These are phyloP conservation scores for Cytospora schulzeri DNA, from an alignment of 2,329 filamentous ascomycete species.

Conservation along the genomic window DNA sequence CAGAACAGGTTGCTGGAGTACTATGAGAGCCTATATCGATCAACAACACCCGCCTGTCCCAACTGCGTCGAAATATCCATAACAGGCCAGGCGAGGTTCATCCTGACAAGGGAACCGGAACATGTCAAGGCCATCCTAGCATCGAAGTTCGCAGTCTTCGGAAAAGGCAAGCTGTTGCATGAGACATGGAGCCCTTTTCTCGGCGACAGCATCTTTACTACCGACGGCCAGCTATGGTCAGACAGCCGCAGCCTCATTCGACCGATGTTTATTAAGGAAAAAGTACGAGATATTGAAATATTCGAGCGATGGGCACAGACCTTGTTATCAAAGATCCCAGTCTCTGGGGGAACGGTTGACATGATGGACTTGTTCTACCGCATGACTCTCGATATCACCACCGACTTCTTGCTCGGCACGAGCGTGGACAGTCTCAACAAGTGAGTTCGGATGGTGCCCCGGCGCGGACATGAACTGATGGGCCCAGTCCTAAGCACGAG, in stretches of 20 bases:
- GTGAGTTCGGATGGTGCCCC: conserved; percentile 33
- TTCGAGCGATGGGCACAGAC: conserved; percentile 63
- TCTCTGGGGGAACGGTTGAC: conserved; percentile 56
- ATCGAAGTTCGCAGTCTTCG: conserved; percentile 58
- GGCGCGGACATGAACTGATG: conserved; percentile 26
- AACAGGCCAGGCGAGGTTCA: conserved; percentile 38
- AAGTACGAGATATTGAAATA: conserved; percentile 52
- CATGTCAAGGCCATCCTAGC: conserved; percentile 61
- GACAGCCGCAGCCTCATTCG: conserved; percentile 55
- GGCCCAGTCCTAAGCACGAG: conserved; percentile 50
- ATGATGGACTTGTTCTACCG: conserved; percentile 65
- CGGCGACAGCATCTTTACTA: conserved; percentile 59
- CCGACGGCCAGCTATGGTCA: conserved; percentile 56
- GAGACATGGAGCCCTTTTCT: conserved; percentile 49
- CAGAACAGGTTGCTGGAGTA: conserved; percentile 38
- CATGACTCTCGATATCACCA: conserved; percentile 67
- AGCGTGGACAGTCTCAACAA: conserved; percentile 51
- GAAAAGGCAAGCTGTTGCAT: conserved; percentile 48
- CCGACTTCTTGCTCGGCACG: conserved; percentile 68
- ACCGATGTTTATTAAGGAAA: conserved; percentile 54
- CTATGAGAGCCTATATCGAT: conserved; percentile 36
- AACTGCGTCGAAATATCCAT: conserved; percentile 43
- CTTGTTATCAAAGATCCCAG: conserved; percentile 61
- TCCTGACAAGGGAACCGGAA: conserved; percentile 55
- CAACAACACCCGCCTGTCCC: conserved; percentile 37